Percentiles rank a stretch among this genome's conserved stretches.
These are phyloP conservation scores for Vaccinium corymbosum DNA, from an alignment of 148 eudicot species.

Conservation along the genomic window DNA sequence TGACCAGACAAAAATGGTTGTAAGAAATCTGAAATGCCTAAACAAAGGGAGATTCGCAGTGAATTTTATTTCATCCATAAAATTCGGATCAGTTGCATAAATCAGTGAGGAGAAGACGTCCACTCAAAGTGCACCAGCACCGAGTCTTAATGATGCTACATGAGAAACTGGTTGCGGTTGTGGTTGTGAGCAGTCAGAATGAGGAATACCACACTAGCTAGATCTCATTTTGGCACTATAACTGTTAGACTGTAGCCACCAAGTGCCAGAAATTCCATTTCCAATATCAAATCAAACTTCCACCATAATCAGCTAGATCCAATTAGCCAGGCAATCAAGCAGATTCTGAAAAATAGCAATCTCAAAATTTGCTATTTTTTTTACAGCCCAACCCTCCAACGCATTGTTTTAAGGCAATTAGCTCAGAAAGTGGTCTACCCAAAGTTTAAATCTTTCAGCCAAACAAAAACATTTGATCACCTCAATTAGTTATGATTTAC, in stretches of 20 bases:
- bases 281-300: neutral
- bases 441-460: neutral
- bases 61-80: neutral
- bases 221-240: neutral
- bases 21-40: neutral
- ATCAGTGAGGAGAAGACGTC: neutral
- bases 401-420: too few species aligned
- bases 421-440: neutral
- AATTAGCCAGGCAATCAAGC: too few species aligned
- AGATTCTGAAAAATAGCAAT: neutral
- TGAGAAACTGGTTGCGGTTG: neutral
- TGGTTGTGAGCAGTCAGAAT: neutral
- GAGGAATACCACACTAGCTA: neutral
- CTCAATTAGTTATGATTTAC: neutral
- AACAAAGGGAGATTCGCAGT: neutral
- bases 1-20: slow-evolving; percentile 20
- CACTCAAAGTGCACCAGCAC: neutral
- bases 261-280: neutral
- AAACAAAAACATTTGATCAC: neutral
- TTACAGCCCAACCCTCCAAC: neutral
- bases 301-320: neutral
- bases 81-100: neutral
- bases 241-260: neutral
- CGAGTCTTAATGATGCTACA: neutral
- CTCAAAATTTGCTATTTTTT: neutral